A percentile compares a stretch with the other conserved stretches of the same genome.
phyloP scores from a whole-genome alignment of 768 basidiomycete genomes.

The Nidularia sp. region DNA sequence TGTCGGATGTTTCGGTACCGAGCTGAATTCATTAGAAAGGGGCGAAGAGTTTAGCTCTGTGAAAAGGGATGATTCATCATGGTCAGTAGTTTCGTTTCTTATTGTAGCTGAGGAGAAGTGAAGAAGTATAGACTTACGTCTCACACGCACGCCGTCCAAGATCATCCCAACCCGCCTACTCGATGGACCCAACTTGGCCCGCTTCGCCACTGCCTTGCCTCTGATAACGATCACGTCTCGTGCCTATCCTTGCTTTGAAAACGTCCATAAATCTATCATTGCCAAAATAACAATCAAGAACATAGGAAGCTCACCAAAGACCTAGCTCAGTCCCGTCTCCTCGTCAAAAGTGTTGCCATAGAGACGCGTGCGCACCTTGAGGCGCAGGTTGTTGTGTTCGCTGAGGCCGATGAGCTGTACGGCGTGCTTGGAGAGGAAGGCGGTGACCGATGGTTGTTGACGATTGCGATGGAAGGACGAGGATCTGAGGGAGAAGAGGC shows the following conservation, averaged over 20 bases:
- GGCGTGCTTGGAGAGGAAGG: constrained; percentile 54
- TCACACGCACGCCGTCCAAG: constrained; percentile 81
- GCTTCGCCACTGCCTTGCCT: constrained; percentile 63
- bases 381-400: constrained; percentile 86
- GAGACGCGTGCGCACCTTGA: constrained; percentile 96
- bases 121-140: constrained; percentile 46
- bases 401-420: constrained; percentile 89
- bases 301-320: constrained; percentile 63
- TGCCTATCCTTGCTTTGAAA: constrained; percentile 75
- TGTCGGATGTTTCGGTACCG: constrained; percentile 88
- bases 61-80: neutral
- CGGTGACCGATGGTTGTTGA: constrained; percentile 51
- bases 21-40: constrained; percentile 48
- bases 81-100: too few relatives aligned
- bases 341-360: constrained; percentile 95
- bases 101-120: too few relatives aligned
- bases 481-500: constrained; percentile 52
- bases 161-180: constrained; percentile 76
- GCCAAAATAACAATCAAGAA: neutral
- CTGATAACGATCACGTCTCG: constrained; percentile 75
- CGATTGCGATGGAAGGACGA: constrained; percentile 77
- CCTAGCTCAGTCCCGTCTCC: constrained; percentile 80
- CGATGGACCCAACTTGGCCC: constrained; percentile 76
- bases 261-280: too few relatives aligned
- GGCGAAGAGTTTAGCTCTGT: constrained; percentile 68